A percentile compares a stretch with the other conserved stretches of the same genome.
phyloP scores from a whole-genome alignment of 1,284 basidiomycete species.

The Irpex lacteus region DNA sequence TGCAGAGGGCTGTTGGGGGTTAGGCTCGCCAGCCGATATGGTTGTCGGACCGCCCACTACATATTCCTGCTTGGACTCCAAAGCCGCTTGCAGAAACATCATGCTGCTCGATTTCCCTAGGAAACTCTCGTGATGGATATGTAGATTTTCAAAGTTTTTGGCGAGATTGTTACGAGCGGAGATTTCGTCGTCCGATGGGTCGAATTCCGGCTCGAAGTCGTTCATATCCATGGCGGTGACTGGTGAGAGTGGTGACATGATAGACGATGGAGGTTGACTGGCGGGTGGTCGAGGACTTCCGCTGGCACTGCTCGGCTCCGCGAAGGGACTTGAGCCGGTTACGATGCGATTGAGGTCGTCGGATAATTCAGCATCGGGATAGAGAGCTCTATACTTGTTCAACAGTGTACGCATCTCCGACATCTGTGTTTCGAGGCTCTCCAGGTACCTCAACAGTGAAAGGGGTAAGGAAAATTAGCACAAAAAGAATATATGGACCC shows the following conservation, averaged over 20 bases:
- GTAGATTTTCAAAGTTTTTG: constrained; percentile 5
- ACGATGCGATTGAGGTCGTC: background rate
- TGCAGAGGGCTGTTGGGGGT: too few species aligned
- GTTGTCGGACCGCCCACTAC: background rate
- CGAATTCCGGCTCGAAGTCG: background rate
- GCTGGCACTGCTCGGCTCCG: background rate
- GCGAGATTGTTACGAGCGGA: constrained; percentile 1
- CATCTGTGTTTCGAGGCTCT: constrained; percentile 1
- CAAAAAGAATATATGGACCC: background rate
- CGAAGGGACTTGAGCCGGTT: background rate
- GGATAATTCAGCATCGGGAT: background rate
- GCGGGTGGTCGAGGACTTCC: background rate
- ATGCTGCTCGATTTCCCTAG: constrained; percentile 12
- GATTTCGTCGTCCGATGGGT: constrained; percentile 2
- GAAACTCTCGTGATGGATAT: constrained; percentile 4
- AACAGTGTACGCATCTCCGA: background rate
- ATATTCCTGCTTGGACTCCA: constrained; percentile 8
- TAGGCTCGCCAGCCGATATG: too few species aligned
- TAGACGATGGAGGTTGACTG: background rate
- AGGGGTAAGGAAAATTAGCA: background rate
- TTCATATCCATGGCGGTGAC: background rate
- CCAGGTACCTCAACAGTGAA: background rate
- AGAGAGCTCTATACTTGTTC: background rate
- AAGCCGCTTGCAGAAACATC: constrained; percentile 12
- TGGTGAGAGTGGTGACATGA: background rate